Conservation (phyloP, 2,329 filamentous ascomycete species). For the Cercospora zeina region DNA sequence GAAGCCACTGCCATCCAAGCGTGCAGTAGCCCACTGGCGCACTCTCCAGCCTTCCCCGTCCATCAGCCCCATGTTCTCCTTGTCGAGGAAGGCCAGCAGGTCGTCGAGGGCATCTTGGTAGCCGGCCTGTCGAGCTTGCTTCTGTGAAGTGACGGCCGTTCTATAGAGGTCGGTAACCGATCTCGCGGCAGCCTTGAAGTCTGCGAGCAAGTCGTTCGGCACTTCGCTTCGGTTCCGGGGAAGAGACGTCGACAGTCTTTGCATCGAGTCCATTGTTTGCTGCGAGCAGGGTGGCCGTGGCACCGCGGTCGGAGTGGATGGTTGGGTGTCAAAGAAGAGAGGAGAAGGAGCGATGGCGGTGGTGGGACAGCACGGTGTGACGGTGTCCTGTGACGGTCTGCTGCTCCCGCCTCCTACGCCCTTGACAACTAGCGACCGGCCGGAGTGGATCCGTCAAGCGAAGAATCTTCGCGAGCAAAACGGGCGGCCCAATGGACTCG, state of each 20-base stretch:
- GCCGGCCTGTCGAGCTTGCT: slow-evolving; percentile 73
- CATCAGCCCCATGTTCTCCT: slow-evolving; percentile 71
- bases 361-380: slow-evolving; percentile 15
- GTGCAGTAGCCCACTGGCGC: slow-evolving; percentile 67
- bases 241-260: slow-evolving; percentile 62
- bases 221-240: slow-evolving; percentile 44
- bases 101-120: slow-evolving; percentile 96
- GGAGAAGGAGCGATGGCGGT: slow-evolving; percentile 6
- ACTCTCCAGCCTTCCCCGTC: slow-evolving; percentile 75
- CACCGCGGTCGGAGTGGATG: slow-evolving; percentile 5
- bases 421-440: not conserved
- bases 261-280: slow-evolving; percentile 62
- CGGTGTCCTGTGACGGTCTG: slow-evolving; percentile 8
- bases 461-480: slow-evolving; percentile 4
- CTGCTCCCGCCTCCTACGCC: not conserved
- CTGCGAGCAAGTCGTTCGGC: slow-evolving; percentile 65
- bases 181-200: slow-evolving; percentile 88
- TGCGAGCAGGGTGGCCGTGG: slow-evolving; percentile 1
- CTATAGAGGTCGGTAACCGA: slow-evolving; percentile 97
- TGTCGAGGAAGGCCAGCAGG: slow-evolving; percentile 80
- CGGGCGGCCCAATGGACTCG: not conserved
- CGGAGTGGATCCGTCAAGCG: slow-evolving; percentile 3
- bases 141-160: slow-evolving; percentile 75
- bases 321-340: slow-evolving; percentile 10
- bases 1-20: slow-evolving; percentile 60